Evolutionary conservation across 805 yeast species (phyloP), one percentile per base, ranked within the genome.

Genomic region (Nakazawaea holstii): DNA sequence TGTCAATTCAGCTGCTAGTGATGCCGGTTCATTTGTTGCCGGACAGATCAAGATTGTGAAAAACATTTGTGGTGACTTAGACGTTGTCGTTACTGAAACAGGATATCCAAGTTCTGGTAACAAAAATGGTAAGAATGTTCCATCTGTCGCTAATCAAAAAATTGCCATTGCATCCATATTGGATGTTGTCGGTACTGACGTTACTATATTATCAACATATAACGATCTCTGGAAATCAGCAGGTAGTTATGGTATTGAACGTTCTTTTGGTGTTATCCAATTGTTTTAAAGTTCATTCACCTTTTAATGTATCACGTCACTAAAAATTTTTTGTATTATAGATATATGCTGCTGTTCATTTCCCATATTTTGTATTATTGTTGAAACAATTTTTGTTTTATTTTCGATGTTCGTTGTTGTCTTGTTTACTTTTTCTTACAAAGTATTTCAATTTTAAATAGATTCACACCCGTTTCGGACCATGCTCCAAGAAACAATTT

Each of bases 181-280:
- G 46, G 69, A 76, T 24, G 75, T 69, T 27, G 66, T 82, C 41
- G 79, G 82, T 37, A 70, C 77, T 32, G 79, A 82, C 41, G 78
- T 79, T 43, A 84, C 91, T 3, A 76, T 91, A 49, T 72, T 91
- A 59, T 80, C 95, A 17, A 81, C 90, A n/a, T 89, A 68, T 66
- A 71, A 91, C 59, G 97, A 91, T 64, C 73, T 67, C 65, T 91
- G 97, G 97, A 91, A 91, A 62, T 58, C 60, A 9, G 90, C 97
- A 24, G 97, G 97, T 49, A 72, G 74, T 2, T 84, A 87, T 62
- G 86, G 84, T 52, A 81, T 91, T 59, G 97, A 91, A 68, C 96
- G 88, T 67, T 80, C 79, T 45, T 91, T 91, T 58, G 97, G 97
- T 58, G 70, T 79, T 53, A 70, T 77, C 49, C 62, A 72, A 35